phyloP scores from a whole-genome alignment of 2,329 filamentous ascomycete species.

The Apiospora arundinis region DNA sequence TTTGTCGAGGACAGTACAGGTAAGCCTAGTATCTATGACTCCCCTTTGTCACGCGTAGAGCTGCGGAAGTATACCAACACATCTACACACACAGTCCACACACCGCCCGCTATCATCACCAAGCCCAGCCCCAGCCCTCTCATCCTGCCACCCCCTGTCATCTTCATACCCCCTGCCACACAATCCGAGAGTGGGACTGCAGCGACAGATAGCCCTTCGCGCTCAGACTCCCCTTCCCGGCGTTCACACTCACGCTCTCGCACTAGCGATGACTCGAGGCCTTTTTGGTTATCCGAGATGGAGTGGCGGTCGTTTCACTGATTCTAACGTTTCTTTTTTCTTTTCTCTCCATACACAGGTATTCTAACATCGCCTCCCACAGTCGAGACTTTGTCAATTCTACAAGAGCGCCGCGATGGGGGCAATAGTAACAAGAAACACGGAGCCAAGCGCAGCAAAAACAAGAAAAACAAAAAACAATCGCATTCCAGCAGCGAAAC shows the following conservation, averaged over 20 bases:
- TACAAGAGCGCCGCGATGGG: conserved; percentile 6
- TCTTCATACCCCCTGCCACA: neutral
- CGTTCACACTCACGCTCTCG: neutral
- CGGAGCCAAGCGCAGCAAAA: neutral
- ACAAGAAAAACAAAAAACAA: neutral
- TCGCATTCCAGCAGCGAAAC: neutral
- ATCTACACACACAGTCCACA: neutral
- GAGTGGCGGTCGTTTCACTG: conserved; percentile 7
- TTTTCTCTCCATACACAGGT: neutral
- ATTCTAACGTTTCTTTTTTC: neutral
- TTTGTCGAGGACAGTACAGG: neutral
- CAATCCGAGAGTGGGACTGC: conserved; percentile 10
- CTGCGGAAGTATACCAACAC: conserved; percentile 10
- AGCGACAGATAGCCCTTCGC: neutral
- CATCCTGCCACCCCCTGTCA: neutral
- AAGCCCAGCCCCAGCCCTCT: neutral
- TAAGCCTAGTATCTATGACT: neutral
- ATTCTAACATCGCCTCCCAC: conserved; percentile 3
- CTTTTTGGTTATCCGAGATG: conserved; percentile 15
- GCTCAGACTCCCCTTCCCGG: neutral
- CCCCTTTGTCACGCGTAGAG: neutral
- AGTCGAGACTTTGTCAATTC: neutral
- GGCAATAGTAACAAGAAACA: neutral
- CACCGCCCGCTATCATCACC: neutral
- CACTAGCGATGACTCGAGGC: neutral